Evolutionary conservation across 345 rosid species (phyloP).

Genomic region (Murraya koenigii): DNA sequence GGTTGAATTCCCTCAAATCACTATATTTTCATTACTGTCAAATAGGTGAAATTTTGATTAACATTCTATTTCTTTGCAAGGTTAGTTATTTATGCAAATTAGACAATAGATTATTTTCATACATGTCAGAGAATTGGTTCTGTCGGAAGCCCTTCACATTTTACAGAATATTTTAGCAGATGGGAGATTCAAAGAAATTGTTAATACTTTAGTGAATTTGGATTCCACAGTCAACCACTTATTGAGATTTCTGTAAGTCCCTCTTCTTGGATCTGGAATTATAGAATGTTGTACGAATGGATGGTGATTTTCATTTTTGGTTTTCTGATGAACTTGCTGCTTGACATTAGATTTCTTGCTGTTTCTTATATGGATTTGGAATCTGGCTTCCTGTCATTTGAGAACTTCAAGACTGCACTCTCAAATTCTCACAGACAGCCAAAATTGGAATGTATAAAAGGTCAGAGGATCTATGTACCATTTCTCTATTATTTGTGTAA

Average conservation of each 20-base stretch:
- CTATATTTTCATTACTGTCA: not conserved
- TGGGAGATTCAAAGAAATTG: constrained; percentile 60
- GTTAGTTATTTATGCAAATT: not conserved
- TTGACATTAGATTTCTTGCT: constrained; percentile 61
- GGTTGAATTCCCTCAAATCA: not conserved
- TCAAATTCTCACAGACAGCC: constrained; percentile 67
- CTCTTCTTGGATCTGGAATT: constrained; percentile 10
- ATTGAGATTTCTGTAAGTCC: constrained; percentile 73
- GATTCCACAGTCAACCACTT: constrained; percentile 57
- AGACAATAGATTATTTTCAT: not conserved
- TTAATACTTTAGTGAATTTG: constrained; percentile 38
- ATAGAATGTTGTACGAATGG: constrained; percentile 15
- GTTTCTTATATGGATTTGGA: constrained; percentile 65
- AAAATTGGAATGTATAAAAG: constrained; percentile 76
- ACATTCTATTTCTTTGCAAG: not conserved
- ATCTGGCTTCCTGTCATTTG: constrained; percentile 64
- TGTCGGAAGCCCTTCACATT: constrained; percentile 34
- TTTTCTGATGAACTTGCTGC: constrained; percentile 10
- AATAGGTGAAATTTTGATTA: not conserved
- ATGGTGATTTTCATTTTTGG: constrained; percentile 13
- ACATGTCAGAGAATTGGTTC: not conserved
- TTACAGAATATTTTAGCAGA: constrained; percentile 64
- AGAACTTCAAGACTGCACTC: constrained; percentile 75
- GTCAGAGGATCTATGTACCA: constrained; percentile 25
- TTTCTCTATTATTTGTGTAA: not conserved